Conservation (phyloP, 2,329 filamentous ascomycete genomes). For the Trichoderma koningiopsis region DNA sequence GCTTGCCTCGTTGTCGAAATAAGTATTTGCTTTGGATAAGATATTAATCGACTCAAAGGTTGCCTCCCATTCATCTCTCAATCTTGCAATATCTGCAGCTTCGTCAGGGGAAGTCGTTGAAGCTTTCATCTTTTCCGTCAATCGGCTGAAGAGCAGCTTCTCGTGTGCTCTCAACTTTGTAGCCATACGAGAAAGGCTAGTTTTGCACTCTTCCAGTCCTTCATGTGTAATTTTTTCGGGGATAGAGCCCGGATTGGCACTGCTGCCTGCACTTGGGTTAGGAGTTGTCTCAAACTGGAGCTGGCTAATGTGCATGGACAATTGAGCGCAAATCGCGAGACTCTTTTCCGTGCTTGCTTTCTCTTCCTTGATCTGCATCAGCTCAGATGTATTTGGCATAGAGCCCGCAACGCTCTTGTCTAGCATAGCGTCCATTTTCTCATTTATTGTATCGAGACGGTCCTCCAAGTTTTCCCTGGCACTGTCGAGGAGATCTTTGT, state of each 20-base stretch:
- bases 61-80: constrained; percentile 26
- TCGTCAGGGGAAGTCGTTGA: constrained; percentile 1
- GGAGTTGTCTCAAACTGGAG: constrained; percentile 22
- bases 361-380: constrained; percentile 28
- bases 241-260: not conserved
- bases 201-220: constrained; percentile 26
- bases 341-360: constrained; percentile 30
- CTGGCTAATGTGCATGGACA: constrained; percentile 30
- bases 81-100: constrained; percentile 18
- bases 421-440: constrained; percentile 27
- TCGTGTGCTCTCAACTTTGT: constrained; percentile 8
- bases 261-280: not conserved
- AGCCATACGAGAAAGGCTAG: constrained; percentile 18
- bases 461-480: constrained; percentile 27
- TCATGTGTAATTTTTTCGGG: constrained; percentile 21
- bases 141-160: constrained; percentile 9
- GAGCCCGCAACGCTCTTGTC: not conserved
- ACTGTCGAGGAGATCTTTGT: constrained; percentile 24
- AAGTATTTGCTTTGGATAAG: constrained; percentile 21
- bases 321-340: constrained; percentile 29
- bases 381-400: constrained; percentile 8
- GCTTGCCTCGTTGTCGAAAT: constrained; percentile 27
- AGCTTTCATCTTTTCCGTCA: constrained; percentile 5
- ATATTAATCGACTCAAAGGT: constrained; percentile 26
- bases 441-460: constrained; percentile 26